Base-by-base conservation (phyloP, 768 basidiomycete species). In the Leucogyrophana mollusca region DNA sequence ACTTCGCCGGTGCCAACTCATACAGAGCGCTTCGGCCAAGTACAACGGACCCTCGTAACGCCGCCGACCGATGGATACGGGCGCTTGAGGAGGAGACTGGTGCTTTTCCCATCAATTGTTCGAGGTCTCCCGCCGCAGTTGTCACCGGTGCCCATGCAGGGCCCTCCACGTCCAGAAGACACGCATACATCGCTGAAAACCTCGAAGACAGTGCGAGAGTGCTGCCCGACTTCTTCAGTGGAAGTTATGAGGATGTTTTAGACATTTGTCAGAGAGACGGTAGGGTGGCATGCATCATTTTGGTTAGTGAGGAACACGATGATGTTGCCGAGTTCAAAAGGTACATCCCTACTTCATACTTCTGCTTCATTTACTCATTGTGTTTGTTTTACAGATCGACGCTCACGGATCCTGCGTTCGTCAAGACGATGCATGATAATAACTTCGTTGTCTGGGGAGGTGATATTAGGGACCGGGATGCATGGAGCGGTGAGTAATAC, bases 241-340 rank as follows among this genome's bases (percentile, higher is more conserved):
- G 88, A 2, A 76, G 79, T 14, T 97, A 98, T 61, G 92, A 97
- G 51, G 78, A 85, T 4, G 86, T 85, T 33, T 65, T 95, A 51
- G 74, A 79, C 43, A 58, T 64, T 32, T 88, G 90, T 49, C 80
- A 91, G 60, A 78, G 73, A 40, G 87, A 94, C 35, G 68, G 73
- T 17, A 80, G 79, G 61, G 74, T 96, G 42, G 85, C 85, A 0
- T 90, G 92, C 56, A 78, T 94, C 2, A 66, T 97, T 3, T 71
- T 98, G 23, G 83, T 91, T 47, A 92, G 88, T 56, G 83, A 83
- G 30, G 94, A 96, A 59, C 94, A 99, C 56, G 93, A 97, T 59
- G 85, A 93, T 52, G 87, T 87, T 18, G 70, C 82, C 2, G 85
- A 83, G 52, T 97, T 97, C 71, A 94, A 94, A 66, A 77, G 83